Evolutionary conservation across 345 rosid species (phyloP).

Genomic region (Eucalyptus dawsonii): DNA sequence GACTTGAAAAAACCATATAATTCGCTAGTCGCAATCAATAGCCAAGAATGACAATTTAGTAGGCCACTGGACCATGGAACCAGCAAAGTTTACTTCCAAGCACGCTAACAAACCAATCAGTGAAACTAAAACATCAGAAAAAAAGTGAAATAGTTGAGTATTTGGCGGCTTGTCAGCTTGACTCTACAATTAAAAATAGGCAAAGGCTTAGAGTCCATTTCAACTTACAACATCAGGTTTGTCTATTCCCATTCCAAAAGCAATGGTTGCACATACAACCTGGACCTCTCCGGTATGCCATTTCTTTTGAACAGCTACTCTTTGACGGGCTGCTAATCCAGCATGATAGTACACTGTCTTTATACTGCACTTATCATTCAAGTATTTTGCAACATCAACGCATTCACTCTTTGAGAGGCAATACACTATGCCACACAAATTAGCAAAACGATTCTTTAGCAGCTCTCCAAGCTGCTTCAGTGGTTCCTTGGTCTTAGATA

Average conservation of each 20-base stretch:
- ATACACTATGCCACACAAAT: conserved; percentile 83
- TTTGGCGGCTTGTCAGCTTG: not conserved
- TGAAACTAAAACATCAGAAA: not conserved
- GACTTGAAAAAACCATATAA: not conserved
- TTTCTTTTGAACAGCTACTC: conserved; percentile 74
- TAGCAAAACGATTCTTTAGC: conserved; percentile 47
- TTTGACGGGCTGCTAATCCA: conserved; percentile 70
- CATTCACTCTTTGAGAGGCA: conserved; percentile 94
- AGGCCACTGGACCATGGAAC: not conserved
- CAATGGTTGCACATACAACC: conserved; percentile 87
- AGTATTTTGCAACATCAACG: conserved; percentile 62
- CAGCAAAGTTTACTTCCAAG: not conserved
- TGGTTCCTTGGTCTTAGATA: conserved; percentile 64
- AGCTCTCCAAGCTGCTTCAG: conserved; percentile 83
- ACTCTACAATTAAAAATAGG: not conserved
- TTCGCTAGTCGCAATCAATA: not conserved
- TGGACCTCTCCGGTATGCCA: conserved; percentile 84
- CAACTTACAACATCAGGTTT: conserved; percentile 85
- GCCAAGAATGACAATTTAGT: not conserved
- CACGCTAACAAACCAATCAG: not conserved
- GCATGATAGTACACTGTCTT: conserved; percentile 83
- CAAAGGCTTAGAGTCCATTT: not conserved
- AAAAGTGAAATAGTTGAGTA: not conserved
- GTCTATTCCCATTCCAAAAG: conserved; percentile 99
- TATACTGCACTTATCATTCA: conserved; percentile 66